phyloP scores from a whole-genome alignment of 495 filamentous ascomycete species.

The Aspergillus mulundensis region DNA sequence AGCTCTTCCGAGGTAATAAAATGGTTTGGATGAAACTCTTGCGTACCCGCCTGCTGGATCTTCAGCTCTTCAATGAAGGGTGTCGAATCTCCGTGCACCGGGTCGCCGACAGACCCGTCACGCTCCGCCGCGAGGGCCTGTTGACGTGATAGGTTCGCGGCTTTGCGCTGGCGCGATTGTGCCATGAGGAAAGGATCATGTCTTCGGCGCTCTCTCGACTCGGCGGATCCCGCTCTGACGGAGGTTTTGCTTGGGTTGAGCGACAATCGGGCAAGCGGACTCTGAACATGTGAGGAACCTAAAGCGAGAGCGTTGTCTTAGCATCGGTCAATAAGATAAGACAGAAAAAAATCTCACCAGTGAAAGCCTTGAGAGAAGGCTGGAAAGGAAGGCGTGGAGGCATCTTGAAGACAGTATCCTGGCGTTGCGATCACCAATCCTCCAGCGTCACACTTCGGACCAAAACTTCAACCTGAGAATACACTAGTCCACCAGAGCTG shows the following conservation, averaged over 20 bases:
- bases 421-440: not conserved
- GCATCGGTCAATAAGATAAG: not conserved
- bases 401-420: constrained; percentile 46
- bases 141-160: constrained; percentile 71
- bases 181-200: constrained; percentile 47
- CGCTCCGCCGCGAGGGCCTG: constrained; percentile 60
- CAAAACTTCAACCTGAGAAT: constrained; percentile 30
- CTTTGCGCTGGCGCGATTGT: constrained; percentile 72
- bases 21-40: constrained; percentile 59
- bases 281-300: constrained; percentile 34
- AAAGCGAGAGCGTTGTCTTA: not conserved
- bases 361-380: constrained; percentile 58
- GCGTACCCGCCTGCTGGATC: constrained; percentile 33
- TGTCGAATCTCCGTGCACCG: constrained; percentile 71
- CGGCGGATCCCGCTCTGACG: constrained; percentile 36
- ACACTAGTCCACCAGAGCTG: constrained; percentile 32
- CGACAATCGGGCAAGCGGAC: constrained; percentile 26
- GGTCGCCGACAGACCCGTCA: constrained; percentile 61
- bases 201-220: constrained; percentile 31
- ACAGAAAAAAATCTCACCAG: constrained; percentile 36
- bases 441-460: constrained; percentile 4
- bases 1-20: constrained; percentile 65
- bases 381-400: constrained; percentile 66
- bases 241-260: constrained; percentile 30
- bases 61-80: constrained; percentile 82